A percentile compares a stretch with the other conserved stretches of the same genome.
Conservation (phyloP, 306 rosid species). For the Begonia masoniana region DNA sequence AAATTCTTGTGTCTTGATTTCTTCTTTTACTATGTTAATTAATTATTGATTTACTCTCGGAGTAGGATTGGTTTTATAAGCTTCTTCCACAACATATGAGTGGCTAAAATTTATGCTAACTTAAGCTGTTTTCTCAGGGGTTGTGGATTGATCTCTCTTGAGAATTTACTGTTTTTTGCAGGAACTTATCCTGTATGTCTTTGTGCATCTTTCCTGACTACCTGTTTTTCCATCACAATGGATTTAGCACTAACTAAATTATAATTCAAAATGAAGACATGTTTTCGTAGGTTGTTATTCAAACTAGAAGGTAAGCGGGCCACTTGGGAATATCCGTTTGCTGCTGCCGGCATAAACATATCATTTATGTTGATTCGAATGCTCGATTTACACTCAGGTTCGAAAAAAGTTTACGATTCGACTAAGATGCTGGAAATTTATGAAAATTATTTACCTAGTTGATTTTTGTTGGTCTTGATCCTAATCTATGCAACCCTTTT, state of each 20-base stretch:
- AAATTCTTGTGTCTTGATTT: too few relatives aligned
- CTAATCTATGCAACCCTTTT: too few relatives aligned
- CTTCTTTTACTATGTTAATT: too few relatives aligned
- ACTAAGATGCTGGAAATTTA: neutral
- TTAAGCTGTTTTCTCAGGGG: conserved; percentile 36
- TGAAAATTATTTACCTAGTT: too few relatives aligned
- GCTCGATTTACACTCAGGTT: conserved; percentile 79
- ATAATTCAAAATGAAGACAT: conserved; percentile 78
- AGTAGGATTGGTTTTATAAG: too few relatives aligned
- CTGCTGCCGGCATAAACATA: conserved; percentile 87
- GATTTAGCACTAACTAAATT: conserved; percentile 46
- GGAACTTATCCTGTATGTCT: conserved; percentile 73
- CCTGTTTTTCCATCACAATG: conserved; percentile 9
- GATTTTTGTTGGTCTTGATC: too few relatives aligned
- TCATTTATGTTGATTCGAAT: conserved; percentile 81
- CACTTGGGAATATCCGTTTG: conserved; percentile 93
- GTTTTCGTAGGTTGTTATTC: conserved; percentile 72
- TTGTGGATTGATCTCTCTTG: conserved; percentile 80
- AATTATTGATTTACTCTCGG: too few relatives aligned
- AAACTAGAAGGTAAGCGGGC: conserved; percentile 79
- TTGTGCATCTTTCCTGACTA: conserved; percentile 2
- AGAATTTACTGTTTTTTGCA: conserved; percentile 70
- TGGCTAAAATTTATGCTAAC: neutral
- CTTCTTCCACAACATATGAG: too few relatives aligned
- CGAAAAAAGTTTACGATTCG: too few relatives aligned